Base-by-base conservation (phyloP, 2,329 filamentous ascomycete species). In the Pyrenophora graminea region DNA sequence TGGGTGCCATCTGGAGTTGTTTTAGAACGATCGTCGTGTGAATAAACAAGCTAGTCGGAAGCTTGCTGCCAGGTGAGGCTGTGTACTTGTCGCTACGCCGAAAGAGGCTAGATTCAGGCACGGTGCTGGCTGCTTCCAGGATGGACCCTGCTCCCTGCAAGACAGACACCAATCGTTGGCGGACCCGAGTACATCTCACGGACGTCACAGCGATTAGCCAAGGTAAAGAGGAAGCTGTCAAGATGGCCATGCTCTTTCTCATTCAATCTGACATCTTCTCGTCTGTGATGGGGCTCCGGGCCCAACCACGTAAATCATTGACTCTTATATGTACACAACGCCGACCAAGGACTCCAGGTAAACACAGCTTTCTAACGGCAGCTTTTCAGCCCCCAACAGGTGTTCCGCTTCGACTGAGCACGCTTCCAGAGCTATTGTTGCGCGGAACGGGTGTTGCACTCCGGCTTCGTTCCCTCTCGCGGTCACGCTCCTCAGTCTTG, bases 401-500 rank as follows among this genome's bases (percentile, higher is more conserved):
- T 21, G 63, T 66, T 18, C 55, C 61, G 15, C 62, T 64, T 32
- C 63, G 50, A 36, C 58, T 62, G 8, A 63, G 31, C 10, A 55
- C 57, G n/a, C 55, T 59, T 1, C 55, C 48, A 0, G 58, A 62
- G 47, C 63, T 66, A 19, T 64, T 61, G 3, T 54, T 61, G 9
- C 62, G 48, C 7, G 50, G 25, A 7, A 64, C 58, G 1, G 67
- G 67, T 9, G 67, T 69, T 2, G 53, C 56, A 38, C 65, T 68
- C 23, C 63, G 41, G 49, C 60, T 65, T 17, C 64, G 54, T 39
- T 64, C 61, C 23, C 58, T 41, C 19, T 67, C 64, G 4, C 62
- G 50, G 39, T 68, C 62, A 18, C 64, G 50, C 44, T 70, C 67
- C 23, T 71, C 68, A 8, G 64, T 63, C 30, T 69, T 62, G 3